Base-by-base conservation (phyloP, 1,284 basidiomycete species). In the Trametes polyzona region DNA sequence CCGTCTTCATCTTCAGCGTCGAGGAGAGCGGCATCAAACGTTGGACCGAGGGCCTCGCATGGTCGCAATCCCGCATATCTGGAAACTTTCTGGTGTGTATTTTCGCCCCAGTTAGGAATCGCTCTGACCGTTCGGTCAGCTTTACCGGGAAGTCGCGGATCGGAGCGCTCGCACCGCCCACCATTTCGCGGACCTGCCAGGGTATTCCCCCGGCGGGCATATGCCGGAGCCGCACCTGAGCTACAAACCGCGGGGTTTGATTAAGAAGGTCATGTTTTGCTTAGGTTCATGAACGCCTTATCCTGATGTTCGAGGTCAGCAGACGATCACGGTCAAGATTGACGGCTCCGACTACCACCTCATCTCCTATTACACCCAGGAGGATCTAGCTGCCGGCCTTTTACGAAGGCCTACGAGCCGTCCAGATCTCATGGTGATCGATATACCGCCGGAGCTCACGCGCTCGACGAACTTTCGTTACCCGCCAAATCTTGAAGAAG, bases 1-100 rank as follows among this genome's bases (percentile, higher is more conserved):
- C 88, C 10, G 83, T 93, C 26, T 93, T 92, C 69, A 87, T 93
- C 46, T 93, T 92, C 73, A 86, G 83, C 65, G 90, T 92, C 68
- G 83, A 88, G 62, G 89, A 92, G 66, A 90, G 89, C 59, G 88
- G 87, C 21, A 93, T 93, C 71, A 92, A 90, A 70, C 80, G 91
- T 19, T 93, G 91, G 91, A 93, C 91, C 69, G 90, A 93, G 70
- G 89, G 90, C 24, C 74, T 90, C 35, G 76, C 88, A 23, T 93
- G 90, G 90, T 90, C 88, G 17, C 90, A 90, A 0, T 92, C 89
- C 48, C 80, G 91, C 0, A 93, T 93, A 57, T 83, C 90, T 23
- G 87, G 86, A 61, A 93, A 93, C 73, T 93, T 92, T 70, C 76
- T 93, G 63, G 88, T 90, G 65, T 61, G 83, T 69, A n/a, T 30